Evolutionary conservation across 2,329 filamentous ascomycete genomes (phyloP).

Genomic region (Aschersonia sp.): DNA sequence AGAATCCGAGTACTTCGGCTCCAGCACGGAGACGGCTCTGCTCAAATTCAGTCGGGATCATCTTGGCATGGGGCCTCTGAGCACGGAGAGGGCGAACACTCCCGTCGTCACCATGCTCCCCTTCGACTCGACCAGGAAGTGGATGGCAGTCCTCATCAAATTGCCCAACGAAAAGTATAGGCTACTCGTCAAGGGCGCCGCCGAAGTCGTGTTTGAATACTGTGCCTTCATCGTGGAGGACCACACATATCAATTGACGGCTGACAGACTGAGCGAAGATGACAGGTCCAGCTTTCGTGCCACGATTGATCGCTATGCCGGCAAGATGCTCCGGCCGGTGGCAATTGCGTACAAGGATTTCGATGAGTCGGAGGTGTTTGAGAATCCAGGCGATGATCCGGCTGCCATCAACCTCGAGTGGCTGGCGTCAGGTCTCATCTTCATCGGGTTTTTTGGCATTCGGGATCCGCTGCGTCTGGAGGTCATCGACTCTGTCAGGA

Average conservation of each 20-base stretch:
- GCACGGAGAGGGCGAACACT: slow-evolving; percentile 30
- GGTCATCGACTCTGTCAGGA: slow-evolving; percentile 45
- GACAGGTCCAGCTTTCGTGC: slow-evolving; percentile 16
- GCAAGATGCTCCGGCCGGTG: slow-evolving; percentile 59
- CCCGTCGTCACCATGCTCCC: slow-evolving; percentile 33
- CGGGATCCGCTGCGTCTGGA: slow-evolving; percentile 52
- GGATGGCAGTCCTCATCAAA: slow-evolving; percentile 40
- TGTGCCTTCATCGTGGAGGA: slow-evolving; percentile 29
- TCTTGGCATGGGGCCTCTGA: slow-evolving; percentile 28
- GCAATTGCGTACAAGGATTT: slow-evolving; percentile 64
- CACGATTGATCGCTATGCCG: slow-evolving; percentile 39
- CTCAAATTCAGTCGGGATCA: slow-evolving; percentile 35
- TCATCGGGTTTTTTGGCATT: slow-evolving; percentile 42
- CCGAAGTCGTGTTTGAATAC: slow-evolving; percentile 36
- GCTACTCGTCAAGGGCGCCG: slow-evolving; percentile 41
- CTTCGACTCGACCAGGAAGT: slow-evolving; percentile 39
- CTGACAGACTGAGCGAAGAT: slow-evolving; percentile 15
- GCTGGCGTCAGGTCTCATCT: slow-evolving; percentile 31
- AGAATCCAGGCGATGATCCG: slow-evolving; percentile 22
- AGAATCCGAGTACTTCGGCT: slow-evolving; percentile 30
- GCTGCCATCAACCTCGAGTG: slow-evolving; percentile 21
- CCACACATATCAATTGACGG: slow-evolving; percentile 19
- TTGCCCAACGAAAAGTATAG: slow-evolving; percentile 30
- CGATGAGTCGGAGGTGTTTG: slow-evolving; percentile 51
- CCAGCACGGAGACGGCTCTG: slow-evolving; percentile 40